Evolutionary conservation across 2,329 filamentous ascomycete genomes (phyloP).

Genomic region (Calonectria crousiana): DNA sequence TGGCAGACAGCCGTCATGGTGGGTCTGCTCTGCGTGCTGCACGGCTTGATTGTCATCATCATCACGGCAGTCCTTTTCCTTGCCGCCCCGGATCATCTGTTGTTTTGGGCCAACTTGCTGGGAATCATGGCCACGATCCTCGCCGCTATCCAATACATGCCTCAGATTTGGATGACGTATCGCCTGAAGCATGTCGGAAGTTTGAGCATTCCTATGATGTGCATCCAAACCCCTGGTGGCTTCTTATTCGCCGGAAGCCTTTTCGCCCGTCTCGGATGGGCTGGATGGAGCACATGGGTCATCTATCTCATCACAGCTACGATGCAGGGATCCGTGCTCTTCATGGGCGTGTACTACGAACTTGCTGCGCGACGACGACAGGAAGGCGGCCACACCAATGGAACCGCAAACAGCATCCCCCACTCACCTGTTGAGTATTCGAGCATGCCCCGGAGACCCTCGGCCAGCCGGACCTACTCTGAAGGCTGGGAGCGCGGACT

Average conservation of each 20-base stretch:
- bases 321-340: slow-evolving; percentile 85
- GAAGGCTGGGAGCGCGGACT: slow-evolving; percentile 64
- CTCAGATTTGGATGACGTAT: slow-evolving; percentile 95
- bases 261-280: slow-evolving; percentile 80
- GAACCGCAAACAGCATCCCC: slow-evolving; percentile 40
- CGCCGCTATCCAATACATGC: slow-evolving; percentile 90
- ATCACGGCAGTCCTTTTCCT: slow-evolving; percentile 77
- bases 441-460: slow-evolving; percentile 48
- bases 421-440: slow-evolving; percentile 46
- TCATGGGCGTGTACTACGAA: slow-evolving; percentile 85
- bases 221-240: slow-evolving; percentile 94
- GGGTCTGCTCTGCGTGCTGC: slow-evolving; percentile 77
- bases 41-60: slow-evolving; percentile 78
- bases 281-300: slow-evolving; percentile 96
- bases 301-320: slow-evolving; percentile 88
- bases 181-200: slow-evolving; percentile 87
- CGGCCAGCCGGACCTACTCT: slow-evolving; percentile 59
- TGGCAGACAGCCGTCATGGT: slow-evolving; percentile 86
- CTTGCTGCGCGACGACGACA: slow-evolving; percentile 55
- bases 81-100: slow-evolving; percentile 72
- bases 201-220: slow-evolving; percentile 97
- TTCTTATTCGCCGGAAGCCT: slow-evolving; percentile 91
- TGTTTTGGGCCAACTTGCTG: slow-evolving; percentile 86
- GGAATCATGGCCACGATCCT: slow-evolving; percentile 84
- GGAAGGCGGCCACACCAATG: slow-evolving; percentile 38